Base-by-base conservation (phyloP, 139 green algal genomes). In the Chlamydomonas applanata region DNA sequence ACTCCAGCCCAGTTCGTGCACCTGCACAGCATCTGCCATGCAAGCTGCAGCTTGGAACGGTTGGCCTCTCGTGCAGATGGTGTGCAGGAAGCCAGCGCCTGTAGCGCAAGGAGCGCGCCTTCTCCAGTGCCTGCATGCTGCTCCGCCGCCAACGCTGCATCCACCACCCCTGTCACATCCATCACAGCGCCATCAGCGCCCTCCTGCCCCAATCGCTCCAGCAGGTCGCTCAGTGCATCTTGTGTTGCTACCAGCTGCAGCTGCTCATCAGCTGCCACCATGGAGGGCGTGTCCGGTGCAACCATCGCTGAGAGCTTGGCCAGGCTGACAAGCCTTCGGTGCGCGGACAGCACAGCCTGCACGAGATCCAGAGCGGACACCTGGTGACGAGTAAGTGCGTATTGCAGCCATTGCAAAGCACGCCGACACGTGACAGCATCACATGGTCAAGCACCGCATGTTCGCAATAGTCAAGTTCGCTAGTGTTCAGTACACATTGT, bases 71-170 rank as follows among this genome's bases (percentile, higher is more conserved):
- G 78, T 5, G 22, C 67, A 25, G 5, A n/a, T 5, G 67, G 49
- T 9, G 57, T 2, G 71, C 67, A 75, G 17, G 66, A 52, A 32
- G 67, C 65, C 66, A 83, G 33, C 45, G 76, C 65, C 72, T 79
- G 63, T 13, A 83, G 35, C 20, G 72, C 78, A 83, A 22, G 85
- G 85, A 54, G 88, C 77, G 74, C 88, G 90, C 90, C 86, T 25
- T 63, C 88, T 14, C 35, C 61, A 13, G 27, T 62, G 24, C 69
- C 60, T 52, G 27, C 45, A 36, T 20, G 19, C 27, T 40, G 35
- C 17, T 32, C 29, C 35, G 20, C 14, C 14, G 14, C 35, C 45
- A 77, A 24, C 7, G 59, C 72, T 27, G 72, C 59, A 63, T 77
- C 72, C 59, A 72, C 72, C 2, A 72, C 17, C 13, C 24, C 52